Conservation (phyloP, 2,329 filamentous ascomycete genomes). For the Neophaeococcomyces aloes region DNA sequence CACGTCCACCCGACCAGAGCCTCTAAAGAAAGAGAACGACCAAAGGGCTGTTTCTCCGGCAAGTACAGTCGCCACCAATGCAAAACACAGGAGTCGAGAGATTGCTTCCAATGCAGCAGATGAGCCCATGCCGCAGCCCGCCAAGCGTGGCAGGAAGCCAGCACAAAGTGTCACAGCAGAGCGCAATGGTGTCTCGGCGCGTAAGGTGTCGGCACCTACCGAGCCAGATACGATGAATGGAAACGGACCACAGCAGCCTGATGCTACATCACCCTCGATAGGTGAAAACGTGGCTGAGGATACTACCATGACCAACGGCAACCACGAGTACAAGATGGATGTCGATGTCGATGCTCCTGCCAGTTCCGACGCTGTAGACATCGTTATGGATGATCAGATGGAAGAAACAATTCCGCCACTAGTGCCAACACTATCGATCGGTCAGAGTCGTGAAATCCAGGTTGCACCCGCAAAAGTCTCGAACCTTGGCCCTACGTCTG, state of each 20-base stretch:
- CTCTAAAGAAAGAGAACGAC: conserved; percentile 3
- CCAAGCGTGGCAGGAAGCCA: conserved; percentile 25
- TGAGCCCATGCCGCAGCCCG: conserved; percentile 20
- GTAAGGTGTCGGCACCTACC: conserved; percentile 19
- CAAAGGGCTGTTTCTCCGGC: conserved; percentile 2
- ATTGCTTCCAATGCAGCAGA: conserved; percentile 23
- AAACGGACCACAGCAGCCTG: conserved; percentile 11
- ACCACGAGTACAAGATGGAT: conserved; percentile 27
- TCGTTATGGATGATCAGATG: conserved; percentile 24
- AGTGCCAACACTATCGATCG: conserved; percentile 33
- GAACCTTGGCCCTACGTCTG: conserved; percentile 36
- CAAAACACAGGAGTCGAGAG: conserved; percentile 22
- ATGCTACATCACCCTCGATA: conserved; percentile 18
- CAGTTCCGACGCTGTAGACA: conserved; percentile 17
- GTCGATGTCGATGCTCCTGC: conserved; percentile 33
- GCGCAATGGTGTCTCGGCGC: conserved; percentile 26
- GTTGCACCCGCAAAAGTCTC: conserved; percentile 38
- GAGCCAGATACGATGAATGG: conserved; percentile 20
- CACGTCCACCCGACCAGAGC: conserved; percentile 10
- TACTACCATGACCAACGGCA: conserved; percentile 19
- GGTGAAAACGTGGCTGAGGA: conserved; percentile 33
- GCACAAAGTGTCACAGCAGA: conserved; percentile 17
- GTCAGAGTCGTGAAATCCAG: conserved; percentile 38
- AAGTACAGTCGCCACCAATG: conserved; percentile 3
- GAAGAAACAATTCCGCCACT: conserved; percentile 23